Evolutionary conservation across 2,329 filamentous ascomycete species (phyloP), one percentile per base, ranked within the genome.

Genomic region (Tympanopsis confertula): DNA sequence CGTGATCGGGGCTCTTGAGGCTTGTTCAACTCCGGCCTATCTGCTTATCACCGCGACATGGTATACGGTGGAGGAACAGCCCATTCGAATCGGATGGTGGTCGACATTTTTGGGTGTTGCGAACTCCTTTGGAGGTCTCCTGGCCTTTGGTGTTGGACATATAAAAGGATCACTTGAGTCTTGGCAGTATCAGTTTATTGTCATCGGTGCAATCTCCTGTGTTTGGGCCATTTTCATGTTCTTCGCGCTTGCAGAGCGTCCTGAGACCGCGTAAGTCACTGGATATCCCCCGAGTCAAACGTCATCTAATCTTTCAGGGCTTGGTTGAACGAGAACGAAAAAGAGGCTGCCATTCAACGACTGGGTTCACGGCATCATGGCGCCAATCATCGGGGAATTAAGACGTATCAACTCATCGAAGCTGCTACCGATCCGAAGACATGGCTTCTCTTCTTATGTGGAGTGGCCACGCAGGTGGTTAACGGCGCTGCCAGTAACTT

Each of bases 401-500:
- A n/a, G n/a, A n/a, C n/a, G n/a, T n/a, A n/a, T n/a, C n/a, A n/a
- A n/a, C n/a, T n/a, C n/a, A n/a, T n/a, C n/a, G n/a, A n/a, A n/a
- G n/a, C n/a, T n/a, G n/a, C n/a, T n/a, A n/a, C n/a, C n/a, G n/a
- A n/a, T n/a, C n/a, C n/a, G n/a, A n/a, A n/a, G n/a, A n/a, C n/a
- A n/a, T n/a, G n/a, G n/a, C n/a, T n/a, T n/a, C n/a, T n/a, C n/a
- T n/a, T n/a, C n/a, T n/a, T n/a, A n/a, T n/a, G n/a, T n/a, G n/a
- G n/a, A n/a, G n/a, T n/a, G n/a, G n/a, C n/a, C n/a, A n/a, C n/a
- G n/a, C n/a, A n/a, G n/a, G n/a, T n/a, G n/a, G n/a, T n/a, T n/a
- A 76, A 76, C 39, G 72, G 71, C 3, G 72, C 71, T 13, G 71
- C 76, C 36, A 65, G 61, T 0, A 76, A 72, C 40, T 78, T 76